Evolutionary conservation across 23 red algal species (phyloP).

Genomic region (Chondrus crispus): DNA sequence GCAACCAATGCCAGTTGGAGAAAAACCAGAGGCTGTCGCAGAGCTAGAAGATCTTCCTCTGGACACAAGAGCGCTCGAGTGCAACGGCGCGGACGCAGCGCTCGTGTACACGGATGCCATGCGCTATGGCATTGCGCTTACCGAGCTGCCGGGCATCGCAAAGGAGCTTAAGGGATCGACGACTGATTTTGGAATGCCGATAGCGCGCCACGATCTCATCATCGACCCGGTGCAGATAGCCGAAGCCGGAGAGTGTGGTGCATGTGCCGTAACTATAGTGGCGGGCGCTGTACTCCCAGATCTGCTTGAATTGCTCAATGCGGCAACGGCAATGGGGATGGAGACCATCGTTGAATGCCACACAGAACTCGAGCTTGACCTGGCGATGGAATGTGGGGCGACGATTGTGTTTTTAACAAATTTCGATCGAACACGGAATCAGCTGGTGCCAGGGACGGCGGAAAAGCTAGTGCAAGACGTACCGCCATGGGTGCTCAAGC

Average conservation of each 20-base stretch:
- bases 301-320: constrained; percentile 80
- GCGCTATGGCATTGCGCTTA: constrained; percentile 32
- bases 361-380: constrained; percentile 79
- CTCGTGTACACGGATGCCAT: constrained; percentile 45
- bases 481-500: constrained; percentile 69
- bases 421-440: constrained; percentile 61
- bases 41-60: constrained; percentile 44
- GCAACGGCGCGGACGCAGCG: constrained; percentile 45
- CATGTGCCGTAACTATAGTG: constrained; percentile 76
- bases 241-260: constrained; percentile 81
- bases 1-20: background rate
- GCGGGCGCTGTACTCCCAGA: constrained; percentile 83
- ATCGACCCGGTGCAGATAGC: constrained; percentile 93
- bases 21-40: background rate
- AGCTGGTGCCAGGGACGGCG: constrained; percentile 45
- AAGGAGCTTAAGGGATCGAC: background rate
- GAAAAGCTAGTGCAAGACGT: constrained; percentile 29
- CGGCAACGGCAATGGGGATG: constrained; percentile 82
- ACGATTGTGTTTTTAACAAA: constrained; percentile 81
- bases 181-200: constrained; percentile 52
- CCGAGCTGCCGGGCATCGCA: constrained; percentile 17
- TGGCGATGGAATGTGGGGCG: constrained; percentile 89
- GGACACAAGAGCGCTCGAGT: constrained; percentile 31
- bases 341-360: constrained; percentile 95
- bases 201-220: constrained; percentile 81